Base-by-base conservation (phyloP, 495 filamentous ascomycete species). In the Zalerion maritima region DNA sequence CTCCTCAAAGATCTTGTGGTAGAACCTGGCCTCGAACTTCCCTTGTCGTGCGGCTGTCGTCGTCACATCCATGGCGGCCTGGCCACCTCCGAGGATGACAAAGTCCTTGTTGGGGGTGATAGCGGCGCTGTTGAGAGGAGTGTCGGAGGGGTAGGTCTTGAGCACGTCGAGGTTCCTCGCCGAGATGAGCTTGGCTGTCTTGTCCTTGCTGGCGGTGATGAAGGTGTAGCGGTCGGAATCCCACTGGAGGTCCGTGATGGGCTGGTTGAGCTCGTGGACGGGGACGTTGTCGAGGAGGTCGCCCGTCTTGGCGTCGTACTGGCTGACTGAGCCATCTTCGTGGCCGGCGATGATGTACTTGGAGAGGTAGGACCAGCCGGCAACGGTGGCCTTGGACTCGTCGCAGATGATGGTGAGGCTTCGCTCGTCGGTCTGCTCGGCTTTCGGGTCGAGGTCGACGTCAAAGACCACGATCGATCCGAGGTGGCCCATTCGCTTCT, bases 11-110 rank as follows among this genome's bases (percentile, higher is more conserved):
- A 97, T 73, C 65, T 87, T 93, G 72, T 97, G 89, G 67, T 92
- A 97, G 68, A 97, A 94, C 29, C 89, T 71, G 14, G 89, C 91
- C 55, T 97, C 89, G 66, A 97, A 97, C 58, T 94, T 94, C 55
- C 89, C 89, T 58, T 96, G 89, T 27, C 89, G 71, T 7, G 81
- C 73, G 16, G 75, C 76, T 22, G 89, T 97, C 11, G 81, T 91
- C n/a, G 89, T 97, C 53, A 97, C 89, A 55, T 94, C 89, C 82
- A 94, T 94, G 44, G 89, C 89, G 33, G 87, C 89, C 58, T 97
- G 89, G 35, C 89, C 89, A 65, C 89, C 89, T 37, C 89, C 89
- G 13, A 97, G 76, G 47, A 97, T 89, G 24, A 96, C 84, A 46
- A 81, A 97, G 45, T 94, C 84, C 60, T 94, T 94, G 58, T 85